phyloP scores from a whole-genome alignment of 2,329 filamentous ascomycete genomes.

The Fusarium sambucinum region DNA sequence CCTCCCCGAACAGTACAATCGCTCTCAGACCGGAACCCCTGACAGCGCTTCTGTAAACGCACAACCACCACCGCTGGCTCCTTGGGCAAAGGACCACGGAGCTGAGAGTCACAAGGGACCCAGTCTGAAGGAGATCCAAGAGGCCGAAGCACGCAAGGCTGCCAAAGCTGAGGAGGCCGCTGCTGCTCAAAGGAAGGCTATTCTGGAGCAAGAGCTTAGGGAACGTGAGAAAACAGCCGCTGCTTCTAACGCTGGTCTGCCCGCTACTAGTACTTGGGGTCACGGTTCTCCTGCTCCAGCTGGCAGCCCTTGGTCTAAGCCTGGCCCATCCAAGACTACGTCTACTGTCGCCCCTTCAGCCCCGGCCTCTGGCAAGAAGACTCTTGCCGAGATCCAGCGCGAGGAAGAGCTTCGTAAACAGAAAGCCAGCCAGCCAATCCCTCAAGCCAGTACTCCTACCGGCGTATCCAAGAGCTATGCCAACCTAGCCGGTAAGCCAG shows the following conservation, averaged over 20 bases:
- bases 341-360: slow-evolving; percentile 41
- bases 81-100: slow-evolving; percentile 92
- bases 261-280: slow-evolving; percentile 90
- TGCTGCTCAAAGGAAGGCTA: slow-evolving; percentile 79
- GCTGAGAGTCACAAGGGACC: slow-evolving; percentile 80
- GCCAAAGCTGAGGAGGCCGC: slow-evolving; percentile 88
- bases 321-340: slow-evolving; percentile 60
- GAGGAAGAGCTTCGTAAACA: slow-evolving; percentile 89
- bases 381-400: slow-evolving; percentile 93
- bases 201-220: slow-evolving; percentile 81
- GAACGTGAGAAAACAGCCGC: slow-evolving; percentile 70
- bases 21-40: slow-evolving; percentile 84
- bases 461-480: slow-evolving; percentile 87
- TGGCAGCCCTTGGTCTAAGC: slow-evolving; percentile 77
- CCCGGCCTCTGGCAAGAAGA: slow-evolving; percentile 76
- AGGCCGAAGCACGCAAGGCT: slow-evolving; percentile 91
- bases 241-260: slow-evolving; percentile 71
- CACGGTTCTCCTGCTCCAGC: slow-evolving; percentile 78
- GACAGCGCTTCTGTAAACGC: slow-evolving; percentile 58
- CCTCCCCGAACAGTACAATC: slow-evolving; percentile 78
- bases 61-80: slow-evolving; percentile 80
- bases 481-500: slow-evolving; percentile 86
- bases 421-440: slow-evolving; percentile 68
- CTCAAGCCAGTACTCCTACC: slow-evolving; percentile 62
- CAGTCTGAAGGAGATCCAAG: slow-evolving; percentile 95